These are phyloP conservation scores for Clarireedia monteithiana DNA, from an alignment of 2,329 filamentous ascomycete genomes.

Conservation along the genomic window DNA sequence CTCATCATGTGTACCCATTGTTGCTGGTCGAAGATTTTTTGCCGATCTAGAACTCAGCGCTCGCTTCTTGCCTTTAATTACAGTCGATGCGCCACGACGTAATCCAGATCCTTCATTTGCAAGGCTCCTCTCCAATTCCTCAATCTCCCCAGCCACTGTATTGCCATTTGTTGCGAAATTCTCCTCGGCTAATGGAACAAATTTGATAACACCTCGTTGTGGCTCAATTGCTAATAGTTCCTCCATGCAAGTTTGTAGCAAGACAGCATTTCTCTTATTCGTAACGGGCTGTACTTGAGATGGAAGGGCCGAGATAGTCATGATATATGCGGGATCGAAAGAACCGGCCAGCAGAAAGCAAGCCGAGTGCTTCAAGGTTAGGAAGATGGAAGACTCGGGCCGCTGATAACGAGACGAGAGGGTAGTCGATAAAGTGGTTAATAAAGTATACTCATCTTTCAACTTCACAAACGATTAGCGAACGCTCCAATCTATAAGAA, in stretches of 20 bases:
- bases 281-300: conserved; percentile 61
- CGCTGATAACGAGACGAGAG: conserved; percentile 70
- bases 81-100: conserved; percentile 16
- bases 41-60: conserved; percentile 32
- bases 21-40: conserved; percentile 17
- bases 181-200: conserved; percentile 61
- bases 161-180: conserved; percentile 63
- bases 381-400: conserved; percentile 63
- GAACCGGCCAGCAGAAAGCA: conserved; percentile 69
- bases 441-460: conserved; percentile 66
- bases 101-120: conserved; percentile 10
- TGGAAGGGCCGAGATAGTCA: conserved; percentile 65
- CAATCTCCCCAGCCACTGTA: conserved; percentile 62
- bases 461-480: conserved; percentile 41
- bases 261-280: conserved; percentile 73
- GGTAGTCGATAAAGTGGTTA: conserved; percentile 64
- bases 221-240: conserved; percentile 59
- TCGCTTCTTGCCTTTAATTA: conserved; percentile 27
- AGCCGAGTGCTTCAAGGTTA: conserved; percentile 67
- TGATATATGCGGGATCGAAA: conserved; percentile 71
- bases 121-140: conserved; percentile 35
- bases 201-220: conserved; percentile 65
- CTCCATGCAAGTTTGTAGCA: conserved; percentile 69
- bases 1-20: conserved; percentile 23
- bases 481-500: conserved; percentile 9